Evolutionary conservation across 2,329 filamentous ascomycete genomes (phyloP), one percentile per base, ranked within the genome.

Genomic region (Sodiomyces alkalinus): DNA sequence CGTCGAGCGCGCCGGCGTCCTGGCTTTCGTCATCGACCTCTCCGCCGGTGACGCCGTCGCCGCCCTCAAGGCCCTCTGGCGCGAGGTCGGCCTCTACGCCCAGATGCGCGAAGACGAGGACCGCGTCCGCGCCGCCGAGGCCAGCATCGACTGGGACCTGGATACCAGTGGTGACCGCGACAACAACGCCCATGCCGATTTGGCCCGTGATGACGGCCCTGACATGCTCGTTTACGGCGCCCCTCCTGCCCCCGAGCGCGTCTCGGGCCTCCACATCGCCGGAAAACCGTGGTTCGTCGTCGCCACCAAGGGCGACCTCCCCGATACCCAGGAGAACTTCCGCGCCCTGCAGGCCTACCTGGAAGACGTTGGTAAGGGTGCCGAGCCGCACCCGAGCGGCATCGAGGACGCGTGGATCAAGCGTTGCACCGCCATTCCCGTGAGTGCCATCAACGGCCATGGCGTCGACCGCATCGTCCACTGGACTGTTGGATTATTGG

Each of bases 271-370:
- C n/a, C 72, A 78, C 22, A 92, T 96, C 39, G 80, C 80, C n/a
- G 71, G 70, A 19, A 98, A 98, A 56, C 86, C 90, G 1, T 98
- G 90, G 90, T 90, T 92, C 44, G 86, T 94, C 5, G 74, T 94
- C 23, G 87, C 82, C 2, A 94, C 86, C 13, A 96, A 96, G 54
- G 86, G 82, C 1, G 87, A 96, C 48, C 49, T 92, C 30, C 70
- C 75, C 4, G 68, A 67, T 3, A 92, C 90, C 2, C 69, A 85
- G 48, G 67, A 73, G 15, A 92, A 90, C 46, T 98, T 82, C 48
- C 53, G 51, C 19, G 53, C 57, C 28, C 56, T 98, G 40, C 73
- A 74, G 39, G 53, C 55, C 7, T 93, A 94, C 51, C 54, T 98
- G 4, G 60, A 67, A 4, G 58, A 56, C 4, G 64, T 96, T 15